phyloP scores from a whole-genome alignment of 108 stramenopile species.

The Conticribra weissflogii region DNA sequence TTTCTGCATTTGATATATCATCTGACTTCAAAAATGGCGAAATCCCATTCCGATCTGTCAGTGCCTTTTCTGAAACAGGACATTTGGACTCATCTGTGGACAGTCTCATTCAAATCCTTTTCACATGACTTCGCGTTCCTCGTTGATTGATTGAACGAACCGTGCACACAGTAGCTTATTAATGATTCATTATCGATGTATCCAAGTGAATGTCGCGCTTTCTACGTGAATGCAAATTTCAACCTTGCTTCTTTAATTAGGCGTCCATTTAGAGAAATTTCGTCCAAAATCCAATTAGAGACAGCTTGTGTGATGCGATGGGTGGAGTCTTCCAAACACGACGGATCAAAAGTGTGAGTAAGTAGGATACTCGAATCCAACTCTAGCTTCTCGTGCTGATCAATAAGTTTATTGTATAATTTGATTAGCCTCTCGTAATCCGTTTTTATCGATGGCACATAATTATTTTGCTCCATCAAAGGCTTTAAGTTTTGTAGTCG shows the following conservation, averaged over 20 bases:
- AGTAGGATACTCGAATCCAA: conserved; percentile 12
- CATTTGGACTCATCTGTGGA: not conserved
- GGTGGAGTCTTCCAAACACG: conserved; percentile 30
- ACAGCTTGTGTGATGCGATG: conserved; percentile 42
- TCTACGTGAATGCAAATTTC: not conserved
- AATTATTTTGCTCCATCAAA: conserved; percentile 1
- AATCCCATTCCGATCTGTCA: not conserved
- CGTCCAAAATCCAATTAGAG: conserved; percentile 51
- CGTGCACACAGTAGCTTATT: too few species aligned
- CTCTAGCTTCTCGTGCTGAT: conserved; percentile 51
- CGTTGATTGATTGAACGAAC: not conserved
- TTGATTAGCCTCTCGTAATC: conserved; percentile 49
- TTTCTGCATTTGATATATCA: not conserved
- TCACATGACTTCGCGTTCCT: not conserved
- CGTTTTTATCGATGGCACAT: conserved; percentile 12
- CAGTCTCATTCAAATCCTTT: not conserved
- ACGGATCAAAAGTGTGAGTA: conserved; percentile 48
- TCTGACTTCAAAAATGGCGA: not conserved
- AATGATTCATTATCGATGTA: too few species aligned
- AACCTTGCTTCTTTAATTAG: not conserved
- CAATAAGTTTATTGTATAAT: conserved; percentile 58
- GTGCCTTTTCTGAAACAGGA: not conserved
- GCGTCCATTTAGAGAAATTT: conserved; percentile 18
- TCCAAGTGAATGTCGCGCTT: too few species aligned
- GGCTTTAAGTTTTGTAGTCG: too few species aligned